Conservation (phyloP, 768 basidiomycete species). For the Mycena metata region DNA sequence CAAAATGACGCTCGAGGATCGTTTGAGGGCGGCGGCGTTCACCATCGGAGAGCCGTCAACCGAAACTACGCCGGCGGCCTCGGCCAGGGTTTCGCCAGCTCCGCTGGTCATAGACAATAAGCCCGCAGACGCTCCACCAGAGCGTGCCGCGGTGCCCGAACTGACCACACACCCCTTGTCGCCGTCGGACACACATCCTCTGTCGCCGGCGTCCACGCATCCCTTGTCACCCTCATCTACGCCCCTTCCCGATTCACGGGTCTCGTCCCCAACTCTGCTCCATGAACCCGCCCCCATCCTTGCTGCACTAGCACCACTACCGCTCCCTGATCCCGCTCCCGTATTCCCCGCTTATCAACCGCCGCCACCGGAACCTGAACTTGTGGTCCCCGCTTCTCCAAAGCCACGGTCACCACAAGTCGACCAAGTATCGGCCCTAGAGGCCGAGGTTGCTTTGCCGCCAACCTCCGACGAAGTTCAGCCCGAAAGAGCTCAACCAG, state of each 20-base stretch:
- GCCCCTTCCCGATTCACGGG: conserved; percentile 60
- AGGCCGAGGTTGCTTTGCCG: conserved; percentile 12
- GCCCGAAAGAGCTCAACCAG: not conserved
- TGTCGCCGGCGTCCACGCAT: conserved; percentile 57
- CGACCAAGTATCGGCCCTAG: conserved; percentile 20
- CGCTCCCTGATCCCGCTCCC: not conserved
- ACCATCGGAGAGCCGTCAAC: conserved; percentile 68
- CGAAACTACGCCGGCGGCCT: conserved; percentile 55
- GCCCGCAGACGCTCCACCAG: not conserved
- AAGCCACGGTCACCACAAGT: conserved; percentile 11
- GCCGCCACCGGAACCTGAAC: conserved; percentile 1
- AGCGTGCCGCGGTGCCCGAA: not conserved
- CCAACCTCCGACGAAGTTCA: not conserved
- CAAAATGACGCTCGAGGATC: conserved; percentile 80
- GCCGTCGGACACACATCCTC: conserved; percentile 36
- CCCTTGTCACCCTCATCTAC: conserved; percentile 58
- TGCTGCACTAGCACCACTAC: not conserved
- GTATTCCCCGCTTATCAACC: too few relatives aligned
- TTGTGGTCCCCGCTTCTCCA: conserved; percentile 15
- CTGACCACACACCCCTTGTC: conserved; percentile 36
- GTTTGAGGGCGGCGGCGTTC: conserved; percentile 73
- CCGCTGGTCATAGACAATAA: conserved; percentile 41
- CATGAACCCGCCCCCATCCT: conserved; percentile 12
- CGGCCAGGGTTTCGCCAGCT: conserved; percentile 58
- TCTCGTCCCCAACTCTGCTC: conserved; percentile 38